Evolutionary conservation across 139 green algal genomes (phyloP).

Genomic region (Chlamydomonas sp.): DNA sequence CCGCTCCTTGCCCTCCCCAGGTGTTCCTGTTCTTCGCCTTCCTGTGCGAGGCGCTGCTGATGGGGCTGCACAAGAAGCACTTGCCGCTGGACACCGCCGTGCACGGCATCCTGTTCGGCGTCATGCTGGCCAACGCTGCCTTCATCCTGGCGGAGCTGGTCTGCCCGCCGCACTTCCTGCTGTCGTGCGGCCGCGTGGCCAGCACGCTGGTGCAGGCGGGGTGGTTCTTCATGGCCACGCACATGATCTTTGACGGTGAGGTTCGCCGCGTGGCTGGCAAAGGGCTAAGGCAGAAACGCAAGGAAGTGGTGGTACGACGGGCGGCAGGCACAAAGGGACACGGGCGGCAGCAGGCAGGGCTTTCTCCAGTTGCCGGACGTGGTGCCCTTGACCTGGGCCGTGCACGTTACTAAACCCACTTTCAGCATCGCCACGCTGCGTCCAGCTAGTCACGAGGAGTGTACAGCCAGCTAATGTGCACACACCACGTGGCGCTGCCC

Average conservation of each 20-base stretch:
- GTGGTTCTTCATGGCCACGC: conserved; percentile 25
- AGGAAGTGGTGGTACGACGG: too few relatives aligned
- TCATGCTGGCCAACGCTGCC: conserved; percentile 20
- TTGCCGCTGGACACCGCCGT: conserved; percentile 59
- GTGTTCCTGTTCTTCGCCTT: conserved; percentile 67
- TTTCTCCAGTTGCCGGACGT: too few relatives aligned
- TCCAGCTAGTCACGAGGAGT: too few relatives aligned
- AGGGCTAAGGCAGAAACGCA: too few relatives aligned
- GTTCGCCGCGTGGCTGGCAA: too few relatives aligned
- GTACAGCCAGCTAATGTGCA: too few relatives aligned
- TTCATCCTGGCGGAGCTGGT: conserved; percentile 21
- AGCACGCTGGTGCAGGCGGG: neutral
- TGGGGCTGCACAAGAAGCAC: conserved; percentile 79
- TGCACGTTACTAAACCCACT: too few relatives aligned
- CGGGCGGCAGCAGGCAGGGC: too few relatives aligned
- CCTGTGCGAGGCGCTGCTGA: conserved; percentile 67
- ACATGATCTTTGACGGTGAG: conserved; percentile 25
- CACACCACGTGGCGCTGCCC: neutral
- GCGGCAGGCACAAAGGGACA: too few relatives aligned
- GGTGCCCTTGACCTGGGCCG: too few relatives aligned
- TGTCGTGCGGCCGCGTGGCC: conserved; percentile 2
- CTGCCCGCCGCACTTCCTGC: conserved; percentile 8
- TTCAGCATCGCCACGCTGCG: too few relatives aligned
- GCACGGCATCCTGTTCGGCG: conserved; percentile 66
- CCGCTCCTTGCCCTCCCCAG: conserved; percentile 34